Percentiles rank a stretch among this genome's conserved stretches.
These are phyloP conservation scores for Erythrobasidium hasegawianum DNA, from an alignment of 1,284 basidiomycete genomes.

Conservation along the genomic window DNA sequence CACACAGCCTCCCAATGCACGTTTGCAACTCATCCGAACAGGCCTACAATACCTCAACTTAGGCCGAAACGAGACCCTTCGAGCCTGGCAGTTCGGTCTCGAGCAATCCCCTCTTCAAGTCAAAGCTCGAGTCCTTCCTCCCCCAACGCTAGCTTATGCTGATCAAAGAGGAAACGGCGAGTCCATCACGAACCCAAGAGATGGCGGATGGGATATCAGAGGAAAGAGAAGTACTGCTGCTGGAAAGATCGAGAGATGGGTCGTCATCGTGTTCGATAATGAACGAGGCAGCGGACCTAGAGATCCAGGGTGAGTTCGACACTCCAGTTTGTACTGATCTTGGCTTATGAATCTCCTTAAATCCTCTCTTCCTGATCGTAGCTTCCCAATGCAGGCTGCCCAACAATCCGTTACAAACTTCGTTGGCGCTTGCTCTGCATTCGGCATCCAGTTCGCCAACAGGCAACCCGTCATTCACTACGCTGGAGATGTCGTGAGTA, in stretches of 20 bases:
- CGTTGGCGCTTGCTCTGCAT: constrained; percentile 20
- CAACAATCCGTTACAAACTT: constrained; percentile 24
- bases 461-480: constrained; percentile 29
- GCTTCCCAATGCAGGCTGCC: constrained; percentile 21
- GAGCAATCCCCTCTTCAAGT: constrained; percentile 31
- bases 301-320: constrained; percentile 16
- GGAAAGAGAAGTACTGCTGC: constrained; percentile 17
- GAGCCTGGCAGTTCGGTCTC: constrained; percentile 27
- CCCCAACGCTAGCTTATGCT: constrained; percentile 25
- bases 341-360: background rate
- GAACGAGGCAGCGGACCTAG: constrained; percentile 27
- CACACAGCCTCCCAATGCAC: constrained; percentile 19
- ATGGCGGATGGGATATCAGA: constrained; percentile 27
- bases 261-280: constrained; percentile 34
- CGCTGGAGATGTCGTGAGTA: constrained; percentile 31
- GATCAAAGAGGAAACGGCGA: constrained; percentile 8
- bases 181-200: constrained; percentile 3
- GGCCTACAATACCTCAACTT: constrained; percentile 27
- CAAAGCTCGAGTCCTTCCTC: constrained; percentile 26
- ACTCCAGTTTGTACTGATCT: no score
- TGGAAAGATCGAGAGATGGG: constrained; percentile 22
- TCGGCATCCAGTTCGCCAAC: constrained; percentile 16
- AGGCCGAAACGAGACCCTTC: constrained; percentile 8
- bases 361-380: background rate
- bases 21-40: constrained; percentile 22